Conservation (phyloP, 495 filamentous ascomycete species). For the Hypoxylon fuscum region DNA sequence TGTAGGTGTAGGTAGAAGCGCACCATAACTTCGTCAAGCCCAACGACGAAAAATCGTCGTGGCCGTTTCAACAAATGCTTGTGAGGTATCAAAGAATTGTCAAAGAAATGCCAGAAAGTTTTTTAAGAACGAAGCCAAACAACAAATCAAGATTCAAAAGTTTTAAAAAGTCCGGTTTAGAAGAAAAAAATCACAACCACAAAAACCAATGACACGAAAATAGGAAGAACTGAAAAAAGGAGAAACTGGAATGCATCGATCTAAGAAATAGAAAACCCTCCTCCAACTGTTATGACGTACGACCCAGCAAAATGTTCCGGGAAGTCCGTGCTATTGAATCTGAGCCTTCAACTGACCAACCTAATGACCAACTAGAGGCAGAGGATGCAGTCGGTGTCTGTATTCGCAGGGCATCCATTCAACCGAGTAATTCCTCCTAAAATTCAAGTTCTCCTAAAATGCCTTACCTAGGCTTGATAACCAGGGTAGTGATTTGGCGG, state of each 20-base stretch:
- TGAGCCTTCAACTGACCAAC: conserved; percentile 26
- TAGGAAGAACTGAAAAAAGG: conserved; percentile 40
- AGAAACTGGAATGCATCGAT: conserved; percentile 40
- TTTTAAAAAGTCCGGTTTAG: conserved; percentile 32
- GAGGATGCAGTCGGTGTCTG: conserved; percentile 18
- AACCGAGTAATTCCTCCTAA: conserved; percentile 21
- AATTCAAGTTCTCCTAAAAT: conserved; percentile 11
- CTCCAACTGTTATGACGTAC: conserved; percentile 29
- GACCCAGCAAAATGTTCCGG: conserved; percentile 31
- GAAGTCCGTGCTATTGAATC: background rate
- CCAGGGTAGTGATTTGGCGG: conserved; percentile 65
- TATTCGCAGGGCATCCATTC: conserved; percentile 10
- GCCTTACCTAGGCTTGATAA: conserved; percentile 67
- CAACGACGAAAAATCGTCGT: conserved; percentile 25
- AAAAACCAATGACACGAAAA: conserved; percentile 38
- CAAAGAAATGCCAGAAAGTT: conserved; percentile 47
- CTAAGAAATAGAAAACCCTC: conserved; percentile 33
- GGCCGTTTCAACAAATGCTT: conserved; percentile 45
- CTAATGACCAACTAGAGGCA: conserved; percentile 14
- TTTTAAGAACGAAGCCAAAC: conserved; percentile 41
- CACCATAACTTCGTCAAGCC: conserved; percentile 44
- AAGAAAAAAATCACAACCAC: conserved; percentile 44
- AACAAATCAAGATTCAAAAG: conserved; percentile 14
- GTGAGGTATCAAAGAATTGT: conserved; percentile 48
- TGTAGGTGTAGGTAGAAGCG: conserved; percentile 25